Conservation (phyloP, 192 early-diverging fungal species). For the Blastocladiella britannica region DNA sequence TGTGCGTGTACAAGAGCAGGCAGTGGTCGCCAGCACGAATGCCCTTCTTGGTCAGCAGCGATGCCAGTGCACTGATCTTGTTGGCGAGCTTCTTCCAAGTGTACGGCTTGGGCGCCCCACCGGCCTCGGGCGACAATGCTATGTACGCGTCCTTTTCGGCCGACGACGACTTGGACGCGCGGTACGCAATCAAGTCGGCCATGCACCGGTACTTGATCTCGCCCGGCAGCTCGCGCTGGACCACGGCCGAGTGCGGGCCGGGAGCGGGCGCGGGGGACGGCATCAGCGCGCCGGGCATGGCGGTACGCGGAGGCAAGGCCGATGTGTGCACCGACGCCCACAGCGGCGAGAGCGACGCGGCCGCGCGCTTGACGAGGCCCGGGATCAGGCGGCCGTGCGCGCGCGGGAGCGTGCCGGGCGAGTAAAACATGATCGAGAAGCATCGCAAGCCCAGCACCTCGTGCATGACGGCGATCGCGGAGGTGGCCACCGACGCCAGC, state of each 20-base stretch:
- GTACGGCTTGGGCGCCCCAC: constrained; percentile 8
- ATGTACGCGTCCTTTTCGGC: constrained; percentile 6
- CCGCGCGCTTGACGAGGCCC: not conserved
- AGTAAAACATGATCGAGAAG: constrained; percentile 4
- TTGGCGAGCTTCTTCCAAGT: constrained; percentile 10
- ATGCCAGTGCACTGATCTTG: constrained; percentile 12
- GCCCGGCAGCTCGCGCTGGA: constrained; percentile 7
- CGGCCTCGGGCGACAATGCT: constrained; percentile 6
- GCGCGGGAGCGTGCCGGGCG: constrained; percentile 5
- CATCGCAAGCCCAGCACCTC: constrained; percentile 3
- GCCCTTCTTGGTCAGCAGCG: constrained; percentile 10
- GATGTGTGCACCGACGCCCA: not conserved
- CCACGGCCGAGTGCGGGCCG: constrained; percentile 4
- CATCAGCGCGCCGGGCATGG: not conserved
- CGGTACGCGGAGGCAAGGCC: not conserved
- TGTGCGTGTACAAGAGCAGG: constrained; percentile 8
- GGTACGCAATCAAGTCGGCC: constrained; percentile 8
- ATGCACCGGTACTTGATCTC: constrained; percentile 10
- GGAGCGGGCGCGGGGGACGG: not conserved
- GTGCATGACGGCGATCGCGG: not conserved
- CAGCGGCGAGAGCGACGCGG: not conserved
- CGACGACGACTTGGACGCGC: constrained; percentile 3
- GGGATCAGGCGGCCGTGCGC: not conserved
- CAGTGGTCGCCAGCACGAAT: constrained; percentile 9
- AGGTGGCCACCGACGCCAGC: not conserved